A percentile compares a stretch with the other conserved stretches of the same genome.
Conservation (phyloP, 2,329 filamentous ascomycete species). For the Xylariaceae sp. region DNA sequence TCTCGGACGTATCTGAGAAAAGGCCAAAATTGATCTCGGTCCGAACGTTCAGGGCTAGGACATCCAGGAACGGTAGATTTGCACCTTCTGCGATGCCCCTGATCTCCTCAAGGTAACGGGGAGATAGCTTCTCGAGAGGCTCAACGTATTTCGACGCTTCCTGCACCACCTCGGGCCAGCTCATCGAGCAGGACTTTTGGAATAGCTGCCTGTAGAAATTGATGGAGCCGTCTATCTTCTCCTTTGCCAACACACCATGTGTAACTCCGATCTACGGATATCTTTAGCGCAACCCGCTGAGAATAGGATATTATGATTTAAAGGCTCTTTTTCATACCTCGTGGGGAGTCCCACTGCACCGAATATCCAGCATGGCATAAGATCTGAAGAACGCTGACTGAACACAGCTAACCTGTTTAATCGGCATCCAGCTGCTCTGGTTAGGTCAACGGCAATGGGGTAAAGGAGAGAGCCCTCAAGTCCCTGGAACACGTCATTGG, state of each 20-base stretch:
- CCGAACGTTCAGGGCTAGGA: constrained; percentile 61
- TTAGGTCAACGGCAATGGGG: no score
- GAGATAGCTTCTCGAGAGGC: constrained; percentile 42
- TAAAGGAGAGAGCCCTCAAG: no score
- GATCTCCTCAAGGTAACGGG: constrained; percentile 48
- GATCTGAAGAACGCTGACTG: neutral
- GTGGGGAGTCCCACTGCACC: constrained; percentile 20
- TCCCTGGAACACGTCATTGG: neutral
- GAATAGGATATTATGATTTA: neutral
- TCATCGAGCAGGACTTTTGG: constrained; percentile 35
- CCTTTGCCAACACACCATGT: constrained; percentile 38
- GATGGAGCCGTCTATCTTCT: constrained; percentile 39
- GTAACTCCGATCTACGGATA: constrained; percentile 39
- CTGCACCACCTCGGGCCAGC: constrained; percentile 36
- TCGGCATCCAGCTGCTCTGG: neutral
- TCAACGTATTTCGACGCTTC: constrained; percentile 50
- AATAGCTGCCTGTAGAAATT: constrained; percentile 42
- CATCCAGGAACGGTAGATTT: constrained; percentile 47
- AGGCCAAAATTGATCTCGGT: constrained; percentile 61
- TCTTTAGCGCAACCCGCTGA: constrained; percentile 10
- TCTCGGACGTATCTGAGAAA: constrained; percentile 40
- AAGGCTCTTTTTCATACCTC: constrained; percentile 18
- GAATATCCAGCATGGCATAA: constrained; percentile 26
- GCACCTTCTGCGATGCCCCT: constrained; percentile 57
- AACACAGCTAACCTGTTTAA: constrained; percentile 1